Evolutionary conservation across 2,329 filamentous ascomycete genomes (phyloP), one percentile per base, ranked within the genome.

Genomic region (Colletotrichum sublineola): DNA sequence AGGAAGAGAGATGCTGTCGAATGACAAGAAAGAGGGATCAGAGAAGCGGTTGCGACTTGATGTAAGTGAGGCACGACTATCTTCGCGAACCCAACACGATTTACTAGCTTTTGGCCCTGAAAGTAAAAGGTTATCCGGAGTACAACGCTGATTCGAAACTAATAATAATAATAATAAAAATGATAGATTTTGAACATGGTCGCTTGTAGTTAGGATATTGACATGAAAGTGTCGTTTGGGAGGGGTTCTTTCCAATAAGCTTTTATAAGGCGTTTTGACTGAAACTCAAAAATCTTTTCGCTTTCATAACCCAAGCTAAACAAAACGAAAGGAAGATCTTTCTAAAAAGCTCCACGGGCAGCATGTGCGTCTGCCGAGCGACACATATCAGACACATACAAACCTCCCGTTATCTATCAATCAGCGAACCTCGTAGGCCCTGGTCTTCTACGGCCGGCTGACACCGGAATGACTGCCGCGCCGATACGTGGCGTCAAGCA

Each of bases 351-450:
- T 55, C 20, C 15, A 18, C 24, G 50, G 52, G 66, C 63, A 63
- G 56, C 15, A 55, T 56, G 62, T 46, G 62, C 67, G 62, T 62
- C 55, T 46, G 61, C 62, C 38, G 62, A 60, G n/a, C 24, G 33
- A 33, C 12, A 36, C 24, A n/a, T 44, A n/a, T 24, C 31, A 7
- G 24, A 24, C 12, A 57, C 7, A 15, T 14, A 20, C 18, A 57
- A 12, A 29, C 18, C 44, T 64, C 24, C 42, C n/a, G n/a, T n/a
- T 33, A 53, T 24, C 3, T 42, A 42, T 42, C 40, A 36, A 31
- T n/a, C 12, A 15, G n/a, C 48, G 4, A 69, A 24, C 40, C 15
- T 69, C 38, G 31, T 14, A 24, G 24, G 15, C 15, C 57, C 31
- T n/a, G n/a, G n/a, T 20, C 20, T 6, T 24, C n/a, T 2, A 50